Conservation (phyloP, 371 early-diverging fungal species). For the Mortierella sp. region DNA sequence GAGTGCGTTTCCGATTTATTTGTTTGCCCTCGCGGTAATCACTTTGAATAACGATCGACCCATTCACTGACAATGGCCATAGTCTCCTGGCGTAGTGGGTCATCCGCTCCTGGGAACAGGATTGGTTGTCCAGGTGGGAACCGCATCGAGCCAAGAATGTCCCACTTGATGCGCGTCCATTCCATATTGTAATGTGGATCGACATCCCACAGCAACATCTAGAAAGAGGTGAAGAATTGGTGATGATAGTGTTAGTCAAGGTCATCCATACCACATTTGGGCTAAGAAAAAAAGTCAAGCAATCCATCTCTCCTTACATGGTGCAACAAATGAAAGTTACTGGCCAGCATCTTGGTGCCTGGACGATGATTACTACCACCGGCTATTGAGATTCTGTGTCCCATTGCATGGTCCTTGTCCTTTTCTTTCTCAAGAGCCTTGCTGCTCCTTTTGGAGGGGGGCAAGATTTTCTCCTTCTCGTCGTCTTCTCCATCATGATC, state of each 20-base stretch:
- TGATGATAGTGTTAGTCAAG: background rate
- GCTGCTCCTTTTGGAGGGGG: background rate
- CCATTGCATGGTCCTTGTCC: background rate
- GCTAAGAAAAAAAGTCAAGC: too few relatives aligned
- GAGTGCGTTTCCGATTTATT: too few relatives aligned
- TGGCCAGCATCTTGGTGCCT: constrained; percentile 32
- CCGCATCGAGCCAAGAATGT: constrained; percentile 43
- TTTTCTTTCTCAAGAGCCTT: constrained; percentile 4
- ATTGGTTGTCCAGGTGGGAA: constrained; percentile 52
- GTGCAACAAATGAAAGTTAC: constrained; percentile 44
- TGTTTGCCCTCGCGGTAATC: background rate
- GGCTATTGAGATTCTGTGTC: constrained; percentile 5
- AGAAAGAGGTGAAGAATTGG: background rate
- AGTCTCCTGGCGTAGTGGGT: constrained; percentile 25
- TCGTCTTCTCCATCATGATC: background rate
- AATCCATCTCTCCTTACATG: too few relatives aligned
- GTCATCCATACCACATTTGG: too few relatives aligned
- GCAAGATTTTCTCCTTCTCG: background rate
- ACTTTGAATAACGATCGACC: constrained; percentile 10
- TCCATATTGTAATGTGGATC: constrained; percentile 39
- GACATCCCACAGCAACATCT: constrained; percentile 45
- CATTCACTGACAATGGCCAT: constrained; percentile 28
- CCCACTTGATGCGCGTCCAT: constrained; percentile 51
- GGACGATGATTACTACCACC: background rate
- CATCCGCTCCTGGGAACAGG: constrained; percentile 46